Percentiles rank a stretch among this genome's conserved stretches.
phyloP scores from a whole-genome alignment of 805 yeast species.

The Myxozyma mucilagina region DNA sequence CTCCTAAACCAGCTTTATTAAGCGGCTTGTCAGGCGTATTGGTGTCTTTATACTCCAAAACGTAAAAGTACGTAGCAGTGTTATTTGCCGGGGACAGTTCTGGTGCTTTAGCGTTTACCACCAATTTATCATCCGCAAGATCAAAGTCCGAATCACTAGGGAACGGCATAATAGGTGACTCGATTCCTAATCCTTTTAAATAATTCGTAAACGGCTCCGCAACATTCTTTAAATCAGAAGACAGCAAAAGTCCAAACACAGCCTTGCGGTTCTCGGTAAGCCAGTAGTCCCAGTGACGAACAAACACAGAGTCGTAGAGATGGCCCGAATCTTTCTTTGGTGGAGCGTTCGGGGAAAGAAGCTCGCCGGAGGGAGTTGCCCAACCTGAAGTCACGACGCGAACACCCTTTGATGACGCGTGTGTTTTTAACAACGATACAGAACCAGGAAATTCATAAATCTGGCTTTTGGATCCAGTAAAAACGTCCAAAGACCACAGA shows the following conservation, averaged over 20 bases:
- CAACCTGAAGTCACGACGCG: constrained; percentile 29
- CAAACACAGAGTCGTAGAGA: constrained; percentile 31
- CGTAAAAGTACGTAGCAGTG: constrained; percentile 35
- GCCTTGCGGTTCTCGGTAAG: constrained; percentile 25
- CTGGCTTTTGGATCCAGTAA: neutral
- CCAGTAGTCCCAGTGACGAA: constrained; percentile 37
- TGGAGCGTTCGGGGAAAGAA: constrained; percentile 29
- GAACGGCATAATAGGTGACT: constrained; percentile 32
- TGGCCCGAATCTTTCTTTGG: constrained; percentile 18
- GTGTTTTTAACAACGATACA: constrained; percentile 21
- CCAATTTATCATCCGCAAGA: constrained; percentile 23
- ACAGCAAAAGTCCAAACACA: constrained; percentile 29
- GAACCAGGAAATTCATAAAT: constrained; percentile 24
- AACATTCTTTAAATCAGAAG: constrained; percentile 10
- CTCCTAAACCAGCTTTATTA: constrained; percentile 30
- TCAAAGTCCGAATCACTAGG: constrained; percentile 30
- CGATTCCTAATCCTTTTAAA: constrained; percentile 18
- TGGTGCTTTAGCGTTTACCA: constrained; percentile 34
- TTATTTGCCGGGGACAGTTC: constrained; percentile 33
- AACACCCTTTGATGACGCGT: constrained; percentile 15
- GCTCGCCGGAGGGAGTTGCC: constrained; percentile 27
- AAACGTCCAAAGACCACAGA: constrained; percentile 21
- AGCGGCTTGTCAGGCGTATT: constrained; percentile 14
- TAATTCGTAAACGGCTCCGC: constrained; percentile 25
- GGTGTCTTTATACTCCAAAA: constrained; percentile 21